Evolutionary conservation across 805 yeast species (phyloP), one percentile per base, ranked within the genome.

Genomic region (Nakazawaea ernobii): DNA sequence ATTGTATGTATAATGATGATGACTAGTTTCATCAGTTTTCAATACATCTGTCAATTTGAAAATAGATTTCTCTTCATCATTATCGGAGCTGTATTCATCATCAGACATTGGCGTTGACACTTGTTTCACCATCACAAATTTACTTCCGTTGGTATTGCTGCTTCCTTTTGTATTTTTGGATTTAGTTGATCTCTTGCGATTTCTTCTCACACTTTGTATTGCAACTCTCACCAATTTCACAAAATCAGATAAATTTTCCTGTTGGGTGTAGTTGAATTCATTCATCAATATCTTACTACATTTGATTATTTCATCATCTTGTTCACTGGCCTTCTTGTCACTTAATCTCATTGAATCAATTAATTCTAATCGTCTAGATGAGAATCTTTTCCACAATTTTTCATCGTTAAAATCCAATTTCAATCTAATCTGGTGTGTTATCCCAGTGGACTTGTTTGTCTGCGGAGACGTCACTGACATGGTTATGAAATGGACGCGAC

Each of bases 211-310:
- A 44, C 95, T 84, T 65, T 92, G 99, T 27, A 92, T 84, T 1
- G 97, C 98, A 8, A 96, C 95, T 33, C 96, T 71, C 0, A 94
- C 97, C 32, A 92, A 72, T 61, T 84, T 86, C 63, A 90, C 96
- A 61, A 92, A 92, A 54, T 94, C 98, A 1, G 70, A 64, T 27
- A 80, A 66, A 11, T 79, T 73, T 6, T 73, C 74, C 2, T 65
- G 66, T 2, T 84, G 77, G 10, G 37, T 40, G 10, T 82, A 91
- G 5, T 80, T 79, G 57, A 88, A 94, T 66, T 94, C 99, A 1
- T 73, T 69, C 57, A 95, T 70, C 40, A 92, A 69, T 3, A 84
- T 74, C 42, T 78, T 77, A 0, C 98, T 96, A 33, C 95, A 94
- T 43, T 78, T 75, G 42, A 74, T 72, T 40, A 94, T 90, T 54